Evolutionary conservation across 75 land plant species (phyloP).

Genomic region (Adiantum capillusveneris): DNA sequence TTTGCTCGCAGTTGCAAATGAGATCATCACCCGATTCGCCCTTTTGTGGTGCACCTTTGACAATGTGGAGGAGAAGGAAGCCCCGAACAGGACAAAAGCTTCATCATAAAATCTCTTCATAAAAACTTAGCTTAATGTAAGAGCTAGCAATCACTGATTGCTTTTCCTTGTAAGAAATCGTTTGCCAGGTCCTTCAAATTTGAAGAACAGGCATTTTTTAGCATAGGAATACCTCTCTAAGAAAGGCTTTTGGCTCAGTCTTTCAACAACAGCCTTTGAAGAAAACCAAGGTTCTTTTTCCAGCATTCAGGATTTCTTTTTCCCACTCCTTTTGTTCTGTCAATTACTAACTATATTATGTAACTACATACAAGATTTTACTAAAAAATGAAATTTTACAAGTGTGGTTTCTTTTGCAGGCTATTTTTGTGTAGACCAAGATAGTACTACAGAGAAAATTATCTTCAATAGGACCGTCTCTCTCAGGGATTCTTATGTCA

Average conservation of each 20-base stretch:
- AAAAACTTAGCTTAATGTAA: too few relatives aligned
- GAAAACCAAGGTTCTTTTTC: too few relatives aligned
- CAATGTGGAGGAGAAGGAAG: too few relatives aligned
- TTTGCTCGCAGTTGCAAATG: too few relatives aligned
- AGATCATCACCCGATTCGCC: too few relatives aligned
- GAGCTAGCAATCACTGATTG: background rate
- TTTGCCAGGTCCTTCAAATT: background rate
- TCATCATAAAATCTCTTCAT: too few relatives aligned
- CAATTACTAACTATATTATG: background rate
- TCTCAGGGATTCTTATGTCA: slow-evolving; percentile 61
- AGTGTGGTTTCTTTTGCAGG: slow-evolving; percentile 39
- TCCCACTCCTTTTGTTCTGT: background rate
- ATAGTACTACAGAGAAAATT: slow-evolving; percentile 61
- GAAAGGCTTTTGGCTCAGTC: background rate
- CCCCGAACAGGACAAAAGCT: too few relatives aligned
- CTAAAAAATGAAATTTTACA: background rate
- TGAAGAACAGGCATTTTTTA: background rate
- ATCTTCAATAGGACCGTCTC: slow-evolving; percentile 94
- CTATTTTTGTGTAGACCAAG: slow-evolving; percentile 76
- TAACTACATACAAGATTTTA: background rate
- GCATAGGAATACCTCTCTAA: background rate
- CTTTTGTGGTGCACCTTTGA: too few relatives aligned
- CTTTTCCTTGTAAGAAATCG: background rate
- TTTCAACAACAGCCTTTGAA: background rate
- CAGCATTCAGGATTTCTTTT: background rate